Percentiles rank a stretch among this genome's conserved stretches.
phyloP scores from a whole-genome alignment of 139 green algal genomes.

The Penium margaritaceum region DNA sequence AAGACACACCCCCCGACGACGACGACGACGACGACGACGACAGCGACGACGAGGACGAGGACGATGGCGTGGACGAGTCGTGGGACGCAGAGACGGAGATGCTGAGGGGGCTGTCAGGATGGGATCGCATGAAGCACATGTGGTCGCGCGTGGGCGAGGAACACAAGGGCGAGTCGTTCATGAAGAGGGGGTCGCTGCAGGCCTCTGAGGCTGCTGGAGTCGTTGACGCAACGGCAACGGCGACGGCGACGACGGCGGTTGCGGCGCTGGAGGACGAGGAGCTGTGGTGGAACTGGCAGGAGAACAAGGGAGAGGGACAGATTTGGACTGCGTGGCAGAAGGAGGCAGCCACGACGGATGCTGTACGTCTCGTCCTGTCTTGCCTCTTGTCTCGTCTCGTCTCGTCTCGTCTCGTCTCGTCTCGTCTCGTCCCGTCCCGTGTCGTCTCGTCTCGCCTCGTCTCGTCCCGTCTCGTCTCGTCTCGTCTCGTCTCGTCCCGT shows the following conservation, averaged over 20 bases:
- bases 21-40: too few relatives aligned
- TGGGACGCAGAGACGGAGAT: neutral
- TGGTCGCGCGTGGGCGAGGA: neutral
- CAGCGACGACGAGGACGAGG: too few relatives aligned
- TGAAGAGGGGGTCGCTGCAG: neutral
- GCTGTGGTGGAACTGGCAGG: conserved; percentile 20
- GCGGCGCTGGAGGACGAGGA: neutral
- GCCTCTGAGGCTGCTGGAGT: neutral
- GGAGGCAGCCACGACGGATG: neutral
- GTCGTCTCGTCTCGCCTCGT: neutral
- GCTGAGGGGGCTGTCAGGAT: neutral
- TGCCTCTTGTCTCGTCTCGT: neutral
- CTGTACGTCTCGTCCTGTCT: neutral
- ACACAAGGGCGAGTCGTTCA: neutral
- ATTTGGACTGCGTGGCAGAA: conserved; percentile 14
- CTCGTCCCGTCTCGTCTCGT: neutral
- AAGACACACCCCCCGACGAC: too few relatives aligned
- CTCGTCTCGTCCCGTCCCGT: too few relatives aligned
- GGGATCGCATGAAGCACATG: neutral
- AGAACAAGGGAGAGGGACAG: neutral
- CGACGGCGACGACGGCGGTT: neutral
- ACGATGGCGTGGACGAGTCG: conserved; percentile 2
- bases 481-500: too few relatives aligned
- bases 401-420: too few relatives aligned
- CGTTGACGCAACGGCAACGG: neutral